A percentile compares a stretch with the other conserved stretches of the same genome.
These are phyloP conservation scores for Aspergillus tubingensis DNA, from an alignment of 2,329 filamentous ascomycete species.

Conservation along the genomic window DNA sequence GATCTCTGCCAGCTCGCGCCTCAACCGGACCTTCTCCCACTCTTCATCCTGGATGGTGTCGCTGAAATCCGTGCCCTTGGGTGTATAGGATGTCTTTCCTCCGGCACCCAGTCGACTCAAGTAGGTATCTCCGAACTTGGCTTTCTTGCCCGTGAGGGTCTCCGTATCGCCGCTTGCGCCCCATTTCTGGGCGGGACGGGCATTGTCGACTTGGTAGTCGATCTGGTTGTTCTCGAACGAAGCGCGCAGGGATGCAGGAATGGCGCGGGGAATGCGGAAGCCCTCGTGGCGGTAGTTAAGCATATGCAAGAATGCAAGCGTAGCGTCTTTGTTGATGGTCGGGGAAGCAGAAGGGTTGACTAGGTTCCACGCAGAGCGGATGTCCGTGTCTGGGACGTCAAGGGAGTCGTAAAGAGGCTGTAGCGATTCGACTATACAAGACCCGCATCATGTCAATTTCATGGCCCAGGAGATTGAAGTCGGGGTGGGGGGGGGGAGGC, in stretches of 20 bases:
- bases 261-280: constrained; percentile 85
- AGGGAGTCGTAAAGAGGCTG: constrained; percentile 76
- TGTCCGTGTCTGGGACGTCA: constrained; percentile 71
- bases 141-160: constrained; percentile 84
- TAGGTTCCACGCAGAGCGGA: constrained; percentile 93
- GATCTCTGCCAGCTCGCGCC: constrained; percentile 86
- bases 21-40: constrained; percentile 95
- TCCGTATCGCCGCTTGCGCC: constrained; percentile 75
- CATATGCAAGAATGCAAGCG: constrained; percentile 92
- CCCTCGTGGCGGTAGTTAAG: constrained; percentile 95
- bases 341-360: constrained; percentile 85
- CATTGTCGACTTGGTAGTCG: constrained; percentile 87
- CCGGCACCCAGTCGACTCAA: constrained; percentile 80
- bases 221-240: constrained; percentile 96
- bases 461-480: background rate
- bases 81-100: constrained; percentile 74
- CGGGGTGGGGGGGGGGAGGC: background rate
- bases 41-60: constrained; percentile 81
- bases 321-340: constrained; percentile 91
- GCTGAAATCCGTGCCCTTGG: constrained; percentile 86
- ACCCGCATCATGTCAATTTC: constrained; percentile 24
- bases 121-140: constrained; percentile 97
- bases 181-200: constrained; percentile 72
- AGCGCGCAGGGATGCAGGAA: constrained; percentile 85
- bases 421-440: constrained; percentile 67